Conservation (phyloP, 805 yeast species). For the Metschnikowia shivogae region DNA sequence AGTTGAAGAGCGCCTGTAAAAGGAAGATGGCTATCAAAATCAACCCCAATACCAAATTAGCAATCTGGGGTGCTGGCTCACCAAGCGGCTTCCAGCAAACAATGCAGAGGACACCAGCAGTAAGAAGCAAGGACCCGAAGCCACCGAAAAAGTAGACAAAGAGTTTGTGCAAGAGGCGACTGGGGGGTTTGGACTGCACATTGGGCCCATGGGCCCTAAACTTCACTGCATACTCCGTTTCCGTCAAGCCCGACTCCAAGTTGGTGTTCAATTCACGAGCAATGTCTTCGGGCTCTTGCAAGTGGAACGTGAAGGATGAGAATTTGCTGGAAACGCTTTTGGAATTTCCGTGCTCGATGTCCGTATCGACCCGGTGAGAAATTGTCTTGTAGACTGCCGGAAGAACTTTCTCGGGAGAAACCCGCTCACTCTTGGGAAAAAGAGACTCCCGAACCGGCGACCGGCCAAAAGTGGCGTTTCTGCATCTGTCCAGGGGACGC, state of each 20-base stretch:
- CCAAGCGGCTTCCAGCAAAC: constrained; percentile 48
- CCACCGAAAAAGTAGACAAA: constrained; percentile 46
- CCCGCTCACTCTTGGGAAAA: constrained; percentile 10
- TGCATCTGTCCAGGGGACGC: background rate
- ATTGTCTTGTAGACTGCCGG: constrained; percentile 38
- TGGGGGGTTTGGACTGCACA: constrained; percentile 36
- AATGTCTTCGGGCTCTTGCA: constrained; percentile 21
- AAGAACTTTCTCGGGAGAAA: constrained; percentile 26
- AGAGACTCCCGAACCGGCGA: background rate
- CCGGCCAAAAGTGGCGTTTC: background rate
- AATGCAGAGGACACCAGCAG: constrained; percentile 41
- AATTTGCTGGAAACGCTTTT: constrained; percentile 18
- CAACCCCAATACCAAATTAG: constrained; percentile 43
- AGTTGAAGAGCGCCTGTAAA: constrained; percentile 42
- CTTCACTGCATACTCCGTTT: constrained; percentile 10
- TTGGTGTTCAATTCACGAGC: constrained; percentile 21
- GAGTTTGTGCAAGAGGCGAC: constrained; percentile 28
- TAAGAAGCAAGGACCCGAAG: constrained; percentile 40
- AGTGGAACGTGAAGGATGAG: constrained; percentile 28
- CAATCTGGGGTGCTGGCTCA: constrained; percentile 37
- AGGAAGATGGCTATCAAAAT: constrained; percentile 38
- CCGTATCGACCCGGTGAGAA: constrained; percentile 24
- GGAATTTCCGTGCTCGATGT: constrained; percentile 5
- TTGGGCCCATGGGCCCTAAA: constrained; percentile 30
- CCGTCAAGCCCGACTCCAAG: constrained; percentile 21